phyloP scores from a whole-genome alignment of 139 green algal species.

The Coccomyxa sp. region DNA sequence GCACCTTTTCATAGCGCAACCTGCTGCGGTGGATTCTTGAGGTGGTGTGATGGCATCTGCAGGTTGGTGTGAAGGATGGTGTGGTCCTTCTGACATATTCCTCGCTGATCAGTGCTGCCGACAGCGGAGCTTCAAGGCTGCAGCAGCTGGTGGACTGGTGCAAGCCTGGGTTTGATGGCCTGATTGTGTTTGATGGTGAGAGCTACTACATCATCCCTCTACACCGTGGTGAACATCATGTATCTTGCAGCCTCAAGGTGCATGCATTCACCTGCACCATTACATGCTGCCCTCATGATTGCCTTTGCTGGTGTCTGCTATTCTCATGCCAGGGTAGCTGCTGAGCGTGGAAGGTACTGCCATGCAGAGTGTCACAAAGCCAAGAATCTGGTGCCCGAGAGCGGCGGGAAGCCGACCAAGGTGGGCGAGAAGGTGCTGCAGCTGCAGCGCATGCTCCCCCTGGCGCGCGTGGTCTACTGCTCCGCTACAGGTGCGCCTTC shows the following conservation, averaged over 20 bases:
- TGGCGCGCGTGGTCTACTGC: slow-evolving; percentile 58
- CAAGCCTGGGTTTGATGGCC: slow-evolving; percentile 37
- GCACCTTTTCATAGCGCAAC: too few relatives aligned
- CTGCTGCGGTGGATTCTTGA: background rate
- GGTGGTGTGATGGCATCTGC: background rate
- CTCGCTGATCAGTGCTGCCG: slow-evolving; percentile 25
- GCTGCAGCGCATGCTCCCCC: slow-evolving; percentile 41
- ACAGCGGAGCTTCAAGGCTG: slow-evolving; percentile 36
- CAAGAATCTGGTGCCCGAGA: slow-evolving; percentile 69
- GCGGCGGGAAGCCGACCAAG: slow-evolving; percentile 57
- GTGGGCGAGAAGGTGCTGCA: slow-evolving; percentile 45
- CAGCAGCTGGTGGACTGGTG: slow-evolving; percentile 57
- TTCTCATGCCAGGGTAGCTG: background rate
- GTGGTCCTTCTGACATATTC: slow-evolving; percentile 40
- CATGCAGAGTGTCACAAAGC: slow-evolving; percentile 20
- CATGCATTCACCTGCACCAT: background rate
- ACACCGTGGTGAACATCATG: background rate
- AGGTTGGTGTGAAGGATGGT: slow-evolving; percentile 19
- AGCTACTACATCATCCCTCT: too few relatives aligned
- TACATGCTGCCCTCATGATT: background rate
- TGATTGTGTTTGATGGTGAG: slow-evolving; percentile 62
- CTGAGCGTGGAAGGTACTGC: background rate
- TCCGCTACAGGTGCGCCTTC: slow-evolving; percentile 56
- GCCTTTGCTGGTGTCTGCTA: background rate
- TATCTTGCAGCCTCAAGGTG: background rate